Conservation (phyloP, 192 early-diverging fungal genomes). For the Backusella psychrophila region DNA sequence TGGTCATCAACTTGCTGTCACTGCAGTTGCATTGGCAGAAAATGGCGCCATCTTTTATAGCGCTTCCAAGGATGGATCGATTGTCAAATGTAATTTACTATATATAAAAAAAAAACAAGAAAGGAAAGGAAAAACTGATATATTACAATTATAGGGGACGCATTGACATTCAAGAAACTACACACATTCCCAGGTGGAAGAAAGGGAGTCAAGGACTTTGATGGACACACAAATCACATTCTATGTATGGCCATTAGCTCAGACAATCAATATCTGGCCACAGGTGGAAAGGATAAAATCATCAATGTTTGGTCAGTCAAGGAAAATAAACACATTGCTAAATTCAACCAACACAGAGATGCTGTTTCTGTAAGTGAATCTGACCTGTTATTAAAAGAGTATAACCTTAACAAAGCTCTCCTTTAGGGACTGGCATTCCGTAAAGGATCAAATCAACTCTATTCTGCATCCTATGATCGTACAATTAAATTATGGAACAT, state of each 20-base stretch:
- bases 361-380: slow-evolving; percentile 60
- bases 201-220: slow-evolving; percentile 61
- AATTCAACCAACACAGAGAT: slow-evolving; percentile 93
- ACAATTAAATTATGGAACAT: slow-evolving; percentile 98
- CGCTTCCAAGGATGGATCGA: slow-evolving; percentile 88
- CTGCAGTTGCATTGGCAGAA: slow-evolving; percentile 74
- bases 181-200: slow-evolving; percentile 69
- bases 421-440: slow-evolving; percentile 78
- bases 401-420: too few species aligned
- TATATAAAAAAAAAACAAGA: not conserved
- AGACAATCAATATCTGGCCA: slow-evolving; percentile 71
- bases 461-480: slow-evolving; percentile 87
- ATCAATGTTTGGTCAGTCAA: slow-evolving; percentile 90
- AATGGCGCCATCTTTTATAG: slow-evolving; percentile 72
- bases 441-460: slow-evolving; percentile 76
- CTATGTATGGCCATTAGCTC: slow-evolving; percentile 68
- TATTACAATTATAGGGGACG: slow-evolving; percentile 49
- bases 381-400: not conserved
- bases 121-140: not conserved
- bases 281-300: slow-evolving; percentile 85
- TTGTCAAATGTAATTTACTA: slow-evolving; percentile 78
- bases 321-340: slow-evolving; percentile 67
- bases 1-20: slow-evolving; percentile 78
- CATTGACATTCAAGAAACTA: slow-evolving; percentile 65
- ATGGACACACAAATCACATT: slow-evolving; percentile 76